Conservation (phyloP, 257 asterid genomes). For the Nicotiana attenuata region DNA sequence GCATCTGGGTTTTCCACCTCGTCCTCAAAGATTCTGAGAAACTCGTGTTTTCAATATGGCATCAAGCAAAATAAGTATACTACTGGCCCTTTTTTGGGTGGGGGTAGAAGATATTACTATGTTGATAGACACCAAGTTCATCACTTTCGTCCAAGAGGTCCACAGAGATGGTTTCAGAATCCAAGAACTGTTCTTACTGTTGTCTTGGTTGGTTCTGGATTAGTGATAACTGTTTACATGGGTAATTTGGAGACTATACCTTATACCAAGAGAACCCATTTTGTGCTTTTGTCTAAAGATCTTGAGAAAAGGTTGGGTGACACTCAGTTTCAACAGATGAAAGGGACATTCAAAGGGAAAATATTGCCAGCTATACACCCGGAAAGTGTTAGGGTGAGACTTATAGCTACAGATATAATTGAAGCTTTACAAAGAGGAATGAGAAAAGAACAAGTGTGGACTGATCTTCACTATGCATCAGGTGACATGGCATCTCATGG, state of each 20-base stretch:
- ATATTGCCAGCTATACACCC: conserved; percentile 90
- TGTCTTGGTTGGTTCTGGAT: conserved; percentile 58
- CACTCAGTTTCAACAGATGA: conserved; percentile 45
- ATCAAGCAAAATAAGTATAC: conserved; percentile 18
- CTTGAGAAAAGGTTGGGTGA: conserved; percentile 68
- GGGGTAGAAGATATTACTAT: conserved; percentile 67
- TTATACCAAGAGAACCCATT: conserved; percentile 75
- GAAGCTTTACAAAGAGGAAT: conserved; percentile 75
- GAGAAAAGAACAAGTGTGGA: conserved; percentile 72
- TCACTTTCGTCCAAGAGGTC: conserved; percentile 78
- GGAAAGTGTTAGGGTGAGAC: conserved; percentile 67
- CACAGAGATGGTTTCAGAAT: conserved; percentile 53
- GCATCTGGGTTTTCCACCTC: conserved; percentile 12
- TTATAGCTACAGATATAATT: conserved; percentile 62
- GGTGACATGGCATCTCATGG: conserved; percentile 24
- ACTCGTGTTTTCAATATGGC: conserved; percentile 28
- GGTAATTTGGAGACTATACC: conserved; percentile 90
- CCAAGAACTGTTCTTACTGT: conserved; percentile 39
- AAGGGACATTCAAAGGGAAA: conserved; percentile 50
- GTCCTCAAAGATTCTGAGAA: conserved; percentile 37
- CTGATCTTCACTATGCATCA: conserved; percentile 54
- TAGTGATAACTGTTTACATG: conserved; percentile 52
- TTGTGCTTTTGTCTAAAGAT: conserved; percentile 59
- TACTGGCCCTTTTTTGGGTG: conserved; percentile 37
- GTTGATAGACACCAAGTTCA: conserved; percentile 46